Percentiles rank a stretch among this genome's conserved stretches.
Conservation (phyloP, 2,329 filamentous ascomycete species). For the Dothistroma septosporum region DNA sequence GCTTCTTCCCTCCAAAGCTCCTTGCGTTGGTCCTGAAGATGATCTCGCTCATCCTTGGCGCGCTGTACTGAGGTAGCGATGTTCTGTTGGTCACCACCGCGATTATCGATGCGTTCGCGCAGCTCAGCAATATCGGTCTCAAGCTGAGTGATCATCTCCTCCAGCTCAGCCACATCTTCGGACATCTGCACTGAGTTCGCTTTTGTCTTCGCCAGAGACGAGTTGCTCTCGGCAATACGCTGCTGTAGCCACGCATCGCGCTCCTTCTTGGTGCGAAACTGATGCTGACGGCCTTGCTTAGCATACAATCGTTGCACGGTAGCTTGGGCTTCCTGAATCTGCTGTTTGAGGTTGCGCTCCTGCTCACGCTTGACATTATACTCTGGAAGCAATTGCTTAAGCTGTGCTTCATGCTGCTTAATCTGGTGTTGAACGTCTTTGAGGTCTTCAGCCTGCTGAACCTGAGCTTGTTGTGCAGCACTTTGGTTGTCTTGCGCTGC, state of each 20-base stretch:
- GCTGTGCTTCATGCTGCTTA: conserved; percentile 67
- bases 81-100: conserved; percentile 67
- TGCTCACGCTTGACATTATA: conserved; percentile 69
- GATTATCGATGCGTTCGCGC: conserved; percentile 70
- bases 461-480: conserved; percentile 67
- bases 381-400: conserved; percentile 69
- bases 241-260: conserved; percentile 76
- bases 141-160: conserved; percentile 65
- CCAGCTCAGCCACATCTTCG: conserved; percentile 72
- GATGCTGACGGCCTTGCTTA: conserved; percentile 84
- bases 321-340: conserved; percentile 72
- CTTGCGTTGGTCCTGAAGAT: conserved; percentile 80
- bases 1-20: conserved; percentile 85
- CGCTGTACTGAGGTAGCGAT: conserved; percentile 70
- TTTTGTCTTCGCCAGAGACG: conserved; percentile 72
- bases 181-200: conserved; percentile 78
- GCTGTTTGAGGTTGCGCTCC: conserved; percentile 65
- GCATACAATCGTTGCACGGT: conserved; percentile 75
- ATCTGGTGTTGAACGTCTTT: conserved; percentile 71
- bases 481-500: conserved; percentile 78
- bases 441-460: conserved; percentile 67
- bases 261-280: conserved; percentile 83
- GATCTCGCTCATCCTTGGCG: conserved; percentile 74
- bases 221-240: conserved; percentile 75
- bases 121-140: conserved; percentile 69